Conservation (phyloP, 164 flowering plant species). For the Akebia trifoliata region DNA sequence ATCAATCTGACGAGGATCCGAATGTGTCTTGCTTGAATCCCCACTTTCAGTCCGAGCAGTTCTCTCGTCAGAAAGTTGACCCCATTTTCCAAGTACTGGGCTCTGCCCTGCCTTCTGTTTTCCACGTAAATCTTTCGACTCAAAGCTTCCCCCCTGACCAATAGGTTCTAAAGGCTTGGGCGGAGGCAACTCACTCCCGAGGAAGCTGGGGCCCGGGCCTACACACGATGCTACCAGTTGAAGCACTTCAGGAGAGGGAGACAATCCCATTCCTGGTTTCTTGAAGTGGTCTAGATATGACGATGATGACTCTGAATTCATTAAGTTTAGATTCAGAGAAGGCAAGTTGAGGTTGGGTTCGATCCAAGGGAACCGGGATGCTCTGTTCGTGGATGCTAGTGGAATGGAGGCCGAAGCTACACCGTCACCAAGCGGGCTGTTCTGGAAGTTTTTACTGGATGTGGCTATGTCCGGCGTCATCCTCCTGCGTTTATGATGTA, state of each 20-base stretch:
- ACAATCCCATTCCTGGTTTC: slow-evolving; percentile 29
- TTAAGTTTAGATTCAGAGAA: slow-evolving; percentile 25
- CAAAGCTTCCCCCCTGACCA: slow-evolving; percentile 16
- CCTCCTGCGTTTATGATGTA: slow-evolving; percentile 19
- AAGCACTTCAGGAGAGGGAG: slow-evolving; percentile 69
- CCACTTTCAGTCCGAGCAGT: slow-evolving; percentile 29
- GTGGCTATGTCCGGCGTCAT: slow-evolving; percentile 25
- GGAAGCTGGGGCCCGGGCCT: slow-evolving; percentile 42
- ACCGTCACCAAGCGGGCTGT: slow-evolving; percentile 21
- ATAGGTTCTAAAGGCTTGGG: slow-evolving; percentile 16
- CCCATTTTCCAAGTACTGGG: slow-evolving; percentile 13
- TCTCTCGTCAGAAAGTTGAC: slow-evolving; percentile 16
- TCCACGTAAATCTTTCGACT: slow-evolving; percentile 19
- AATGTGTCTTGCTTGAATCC: slow-evolving; percentile 52
- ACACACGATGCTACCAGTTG: slow-evolving; percentile 59
- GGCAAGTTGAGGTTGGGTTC: slow-evolving; percentile 38
- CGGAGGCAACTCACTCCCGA: slow-evolving; percentile 24
- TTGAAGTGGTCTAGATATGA: slow-evolving; percentile 19
- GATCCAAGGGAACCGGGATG: slow-evolving; percentile 27
- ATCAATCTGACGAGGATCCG: slow-evolving; percentile 30
- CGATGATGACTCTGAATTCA: slow-evolving; percentile 32
- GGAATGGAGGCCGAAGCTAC: slow-evolving; percentile 33
- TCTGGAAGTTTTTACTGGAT: slow-evolving; percentile 22
- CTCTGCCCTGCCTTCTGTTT: slow-evolving; percentile 21
- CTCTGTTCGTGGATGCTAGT: slow-evolving; percentile 10